Evolutionary conservation across 805 yeast genomes (phyloP).

Genomic region (Helenozyma rhizophorensis): DNA sequence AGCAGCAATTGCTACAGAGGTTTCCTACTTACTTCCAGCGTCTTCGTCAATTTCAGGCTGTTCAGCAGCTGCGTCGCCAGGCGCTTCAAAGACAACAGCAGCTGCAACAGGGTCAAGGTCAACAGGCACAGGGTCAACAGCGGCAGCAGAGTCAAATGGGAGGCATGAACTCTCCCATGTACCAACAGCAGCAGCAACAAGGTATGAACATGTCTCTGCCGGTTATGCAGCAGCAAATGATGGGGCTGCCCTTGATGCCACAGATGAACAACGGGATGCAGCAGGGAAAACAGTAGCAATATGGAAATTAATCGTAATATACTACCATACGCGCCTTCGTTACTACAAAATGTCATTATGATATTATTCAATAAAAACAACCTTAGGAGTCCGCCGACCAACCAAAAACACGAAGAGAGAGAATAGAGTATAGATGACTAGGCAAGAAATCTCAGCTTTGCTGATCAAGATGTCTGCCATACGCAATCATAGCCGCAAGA

Average conservation of each 20-base stretch:
- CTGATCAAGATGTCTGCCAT: slow-evolving; percentile 23
- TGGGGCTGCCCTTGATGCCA: slow-evolving; percentile 18
- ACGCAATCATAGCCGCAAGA: slow-evolving; percentile 31
- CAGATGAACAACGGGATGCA: slow-evolving; percentile 14
- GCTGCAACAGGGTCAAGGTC: slow-evolving; percentile 9
- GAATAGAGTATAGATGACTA: slow-evolving; percentile 1
- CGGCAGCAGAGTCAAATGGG: slow-evolving; percentile 7
- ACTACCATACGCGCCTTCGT: too few species aligned
- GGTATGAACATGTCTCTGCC: slow-evolving; percentile 16
- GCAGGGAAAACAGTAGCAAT: slow-evolving; percentile 11
- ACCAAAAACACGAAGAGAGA: neutral
- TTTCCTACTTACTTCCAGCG: slow-evolving; percentile 36
- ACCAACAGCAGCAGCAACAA: slow-evolving; percentile 8
- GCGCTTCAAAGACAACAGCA: slow-evolving; percentile 17
- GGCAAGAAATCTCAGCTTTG: slow-evolving; percentile 3
- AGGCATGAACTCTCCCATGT: slow-evolving; percentile 5
- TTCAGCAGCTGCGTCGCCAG: slow-evolving; percentile 22
- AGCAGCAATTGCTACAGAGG: slow-evolving; percentile 33
- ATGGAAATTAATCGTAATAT: too few species aligned
- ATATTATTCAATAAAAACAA: neutral
- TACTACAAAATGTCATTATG: too few species aligned
- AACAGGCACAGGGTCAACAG: slow-evolving; percentile 8
- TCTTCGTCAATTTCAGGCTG: slow-evolving; percentile 32
- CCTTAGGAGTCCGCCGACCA: neutral
- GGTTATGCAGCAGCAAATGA: slow-evolving; percentile 15